Evolutionary conservation across 2,329 filamentous ascomycete genomes (phyloP), one percentile per base, ranked within the genome.

Genomic region (Xylariomycetidae sp.): DNA sequence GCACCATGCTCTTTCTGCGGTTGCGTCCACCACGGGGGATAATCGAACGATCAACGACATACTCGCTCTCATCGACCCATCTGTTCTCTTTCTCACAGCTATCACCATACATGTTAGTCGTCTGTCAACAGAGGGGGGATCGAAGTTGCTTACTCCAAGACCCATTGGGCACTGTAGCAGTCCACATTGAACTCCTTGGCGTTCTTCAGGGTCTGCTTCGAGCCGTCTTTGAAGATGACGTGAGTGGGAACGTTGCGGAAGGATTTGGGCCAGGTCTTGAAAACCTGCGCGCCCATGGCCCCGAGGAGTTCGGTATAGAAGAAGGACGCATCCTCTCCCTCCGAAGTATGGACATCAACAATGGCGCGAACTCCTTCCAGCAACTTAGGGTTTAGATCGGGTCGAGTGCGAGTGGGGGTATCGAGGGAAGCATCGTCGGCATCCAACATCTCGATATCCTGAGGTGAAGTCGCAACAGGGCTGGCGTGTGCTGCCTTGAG

Each of bases 171-270:
- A 31, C 87, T 87, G 35, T 95, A 86, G 60, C 87, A 93, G 47
- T 85, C 79, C 23, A 95, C n/a, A 10, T 74, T 71, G 24, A 76
- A 79, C 48, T 82, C 74, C 37, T 78, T 71, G 6, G 90, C 82
- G 60, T 88, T 93, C 53, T 93, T 82, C 44, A 95, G 61, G 1
- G 87, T 94, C 17, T 81, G 71, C 51, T 82, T 80, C 25, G 79
- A 79, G 28, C 88, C 88, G 52, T 94, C 88, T 57, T 94, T 95
- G 67, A 80, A 95, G 6, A 95, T 77, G 6, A 95, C 84, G 52
- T 95, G 88, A 0, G 87, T 94, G 48, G 94, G 85, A 5, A 81
- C 83, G 38, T 86, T 65, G 54, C 78, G 82, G 30, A 56, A 55
- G 25, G 58, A 54, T 10, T 58, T 56, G 27, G 67, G 65, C 86